Evolutionary conservation across 2,329 filamentous ascomycete species (phyloP).

Genomic region (Penicillium sp.): DNA sequence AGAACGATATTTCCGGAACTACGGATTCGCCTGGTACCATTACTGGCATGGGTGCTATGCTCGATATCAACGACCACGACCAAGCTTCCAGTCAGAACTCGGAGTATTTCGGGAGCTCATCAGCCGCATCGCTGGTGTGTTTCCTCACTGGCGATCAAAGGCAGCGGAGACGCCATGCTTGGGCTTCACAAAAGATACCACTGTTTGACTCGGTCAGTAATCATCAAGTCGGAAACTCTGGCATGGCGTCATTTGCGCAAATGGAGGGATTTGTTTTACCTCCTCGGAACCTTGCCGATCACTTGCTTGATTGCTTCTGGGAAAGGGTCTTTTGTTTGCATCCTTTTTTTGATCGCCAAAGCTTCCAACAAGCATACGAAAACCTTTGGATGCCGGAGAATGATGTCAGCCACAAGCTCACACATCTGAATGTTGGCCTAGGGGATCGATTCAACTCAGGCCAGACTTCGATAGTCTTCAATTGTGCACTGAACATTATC

Average conservation of each 20-base stretch:
- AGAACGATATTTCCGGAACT: neutral
- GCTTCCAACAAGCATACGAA: neutral
- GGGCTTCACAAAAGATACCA: neutral
- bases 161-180: neutral
- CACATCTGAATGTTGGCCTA: neutral
- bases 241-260: neutral
- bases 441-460: neutral
- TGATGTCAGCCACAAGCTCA: neutral
- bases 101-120: neutral
- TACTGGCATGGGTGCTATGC: neutral
- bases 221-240: neutral
- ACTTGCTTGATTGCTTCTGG: neutral
- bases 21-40: neutral
- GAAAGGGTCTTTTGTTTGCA: neutral
- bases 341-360: neutral
- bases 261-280: neutral
- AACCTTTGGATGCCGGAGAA: neutral
- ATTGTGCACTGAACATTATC: slow-evolving; percentile 46
- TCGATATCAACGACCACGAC: neutral
- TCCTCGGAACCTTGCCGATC: neutral
- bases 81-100: neutral
- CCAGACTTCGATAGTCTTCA: slow-evolving; percentile 37
- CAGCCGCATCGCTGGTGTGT: neutral
- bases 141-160: neutral
- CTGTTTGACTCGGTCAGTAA: neutral